Conservation (phyloP, 202 grass and related monocot species). For the Setaria italica region DNA sequence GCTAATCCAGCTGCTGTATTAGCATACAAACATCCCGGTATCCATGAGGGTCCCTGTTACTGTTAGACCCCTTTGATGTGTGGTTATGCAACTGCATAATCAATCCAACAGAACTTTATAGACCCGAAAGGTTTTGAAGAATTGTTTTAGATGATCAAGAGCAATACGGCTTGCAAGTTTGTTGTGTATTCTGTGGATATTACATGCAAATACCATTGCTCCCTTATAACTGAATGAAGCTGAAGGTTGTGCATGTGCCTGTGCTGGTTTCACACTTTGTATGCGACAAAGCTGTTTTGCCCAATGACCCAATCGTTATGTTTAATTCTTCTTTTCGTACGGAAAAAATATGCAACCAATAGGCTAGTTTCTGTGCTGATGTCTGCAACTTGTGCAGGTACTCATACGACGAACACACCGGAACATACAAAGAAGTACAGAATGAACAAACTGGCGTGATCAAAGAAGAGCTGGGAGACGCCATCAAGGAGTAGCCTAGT, state of each 20-base stretch:
- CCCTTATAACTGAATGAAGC: background rate
- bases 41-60: background rate
- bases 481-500: constrained; percentile 40
- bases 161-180: constrained; percentile 11
- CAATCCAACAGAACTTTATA: background rate
- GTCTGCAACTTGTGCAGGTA: constrained; percentile 62
- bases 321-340: background rate
- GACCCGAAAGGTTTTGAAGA: background rate
- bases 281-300: background rate
- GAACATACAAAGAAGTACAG: constrained; percentile 73
- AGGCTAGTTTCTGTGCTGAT: constrained; percentile 17
- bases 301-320: background rate
- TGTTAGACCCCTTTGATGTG: constrained; percentile 21
- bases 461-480: constrained; percentile 51
- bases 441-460: constrained; percentile 53
- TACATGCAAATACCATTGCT: background rate
- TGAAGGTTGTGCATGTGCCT: background rate
- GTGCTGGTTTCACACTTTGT: background rate
- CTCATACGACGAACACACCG: constrained; percentile 77
- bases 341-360: no score
- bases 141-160: constrained; percentile 9
- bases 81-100: background rate
- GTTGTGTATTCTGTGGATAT: background rate
- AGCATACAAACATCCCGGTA: constrained; percentile 55
- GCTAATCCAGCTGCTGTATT: background rate